phyloP scores from a whole-genome alignment of 1,139 yeast species.

The Suhomyces panamericanus region DNA sequence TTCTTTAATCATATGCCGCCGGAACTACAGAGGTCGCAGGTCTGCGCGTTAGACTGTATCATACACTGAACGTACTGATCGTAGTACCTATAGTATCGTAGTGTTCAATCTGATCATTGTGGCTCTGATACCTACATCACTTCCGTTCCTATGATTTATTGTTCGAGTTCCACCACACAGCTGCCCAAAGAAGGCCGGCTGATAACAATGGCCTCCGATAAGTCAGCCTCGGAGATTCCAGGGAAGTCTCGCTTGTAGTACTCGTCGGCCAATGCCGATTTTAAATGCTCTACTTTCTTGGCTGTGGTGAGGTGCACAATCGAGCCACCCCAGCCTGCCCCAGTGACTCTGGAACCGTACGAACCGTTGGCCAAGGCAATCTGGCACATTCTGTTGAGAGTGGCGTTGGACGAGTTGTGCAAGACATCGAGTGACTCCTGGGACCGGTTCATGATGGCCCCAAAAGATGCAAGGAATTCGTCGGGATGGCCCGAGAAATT shows the following conservation, averaged over 20 bases:
- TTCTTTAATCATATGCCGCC: no score
- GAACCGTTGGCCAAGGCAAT: conserved; percentile 60
- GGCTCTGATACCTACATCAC: no score
- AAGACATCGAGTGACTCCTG: conserved; percentile 52
- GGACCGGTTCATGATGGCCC: conserved; percentile 58
- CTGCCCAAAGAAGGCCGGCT: conserved; percentile 64
- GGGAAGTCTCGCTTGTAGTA: conserved; percentile 56
- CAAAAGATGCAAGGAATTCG: conserved; percentile 43
- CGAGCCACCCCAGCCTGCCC: conserved; percentile 85
- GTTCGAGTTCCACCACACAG: conserved; percentile 33
- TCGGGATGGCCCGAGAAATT: conserved; percentile 15
- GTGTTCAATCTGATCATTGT: no score
- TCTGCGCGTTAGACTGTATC: no score
- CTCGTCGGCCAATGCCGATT: conserved; percentile 46
- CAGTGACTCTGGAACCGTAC: conserved; percentile 69
- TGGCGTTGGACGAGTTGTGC: conserved; percentile 58
- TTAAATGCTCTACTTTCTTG: conserved; percentile 45
- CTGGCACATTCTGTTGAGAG: conserved; percentile 51
- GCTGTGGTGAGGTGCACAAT: conserved; percentile 62
- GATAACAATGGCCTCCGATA: conserved; percentile 55
- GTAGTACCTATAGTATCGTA: no score
- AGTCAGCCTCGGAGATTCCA: conserved; percentile 40
- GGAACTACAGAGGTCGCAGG: no score
- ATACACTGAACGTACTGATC: no score
- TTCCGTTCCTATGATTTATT: background rate